Evolutionary conservation across 192 early-diverging fungal species (phyloP).

Genomic region (Rhizophagus sp.): DNA sequence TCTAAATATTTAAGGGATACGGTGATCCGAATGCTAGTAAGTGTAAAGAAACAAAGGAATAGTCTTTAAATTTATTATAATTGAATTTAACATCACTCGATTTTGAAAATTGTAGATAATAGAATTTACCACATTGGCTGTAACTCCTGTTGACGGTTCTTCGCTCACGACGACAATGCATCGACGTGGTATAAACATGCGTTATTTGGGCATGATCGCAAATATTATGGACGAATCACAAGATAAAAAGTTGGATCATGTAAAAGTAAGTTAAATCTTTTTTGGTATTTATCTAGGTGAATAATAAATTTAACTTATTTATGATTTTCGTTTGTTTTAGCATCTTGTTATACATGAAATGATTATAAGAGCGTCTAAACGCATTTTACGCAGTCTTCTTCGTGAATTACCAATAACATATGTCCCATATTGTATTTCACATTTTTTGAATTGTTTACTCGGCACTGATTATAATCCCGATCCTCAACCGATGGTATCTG

Average conservation of each 20-base stretch:
- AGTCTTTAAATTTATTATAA: too few relatives aligned
- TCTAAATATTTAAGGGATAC: constrained; percentile 76
- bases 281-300: too few relatives aligned
- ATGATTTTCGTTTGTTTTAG: constrained; percentile 24
- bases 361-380: constrained; percentile 83
- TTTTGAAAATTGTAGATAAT: constrained; percentile 47
- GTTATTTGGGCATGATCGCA: constrained; percentile 85
- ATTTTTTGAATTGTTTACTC: constrained; percentile 82
- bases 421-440: constrained; percentile 67
- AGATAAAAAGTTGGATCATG: constrained; percentile 55
- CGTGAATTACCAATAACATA: constrained; percentile 55
- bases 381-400: constrained; percentile 73
- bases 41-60: background rate
- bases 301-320: background rate
- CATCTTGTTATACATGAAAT: constrained; percentile 84
- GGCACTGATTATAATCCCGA: constrained; percentile 59
- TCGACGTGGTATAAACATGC: constrained; percentile 95
- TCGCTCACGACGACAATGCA: constrained; percentile 83
- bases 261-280: constrained; percentile 38
- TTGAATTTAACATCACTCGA: too few relatives aligned
- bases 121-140: constrained; percentile 66
- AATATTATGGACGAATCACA: constrained; percentile 60
- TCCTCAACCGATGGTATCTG: constrained; percentile 50
- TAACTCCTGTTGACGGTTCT: constrained; percentile 78
- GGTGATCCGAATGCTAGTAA: constrained; percentile 63